These are phyloP conservation scores for Dryadomyces quercus-mongolicae DNA, from an alignment of 2,329 filamentous ascomycete species.

Conservation along the genomic window DNA sequence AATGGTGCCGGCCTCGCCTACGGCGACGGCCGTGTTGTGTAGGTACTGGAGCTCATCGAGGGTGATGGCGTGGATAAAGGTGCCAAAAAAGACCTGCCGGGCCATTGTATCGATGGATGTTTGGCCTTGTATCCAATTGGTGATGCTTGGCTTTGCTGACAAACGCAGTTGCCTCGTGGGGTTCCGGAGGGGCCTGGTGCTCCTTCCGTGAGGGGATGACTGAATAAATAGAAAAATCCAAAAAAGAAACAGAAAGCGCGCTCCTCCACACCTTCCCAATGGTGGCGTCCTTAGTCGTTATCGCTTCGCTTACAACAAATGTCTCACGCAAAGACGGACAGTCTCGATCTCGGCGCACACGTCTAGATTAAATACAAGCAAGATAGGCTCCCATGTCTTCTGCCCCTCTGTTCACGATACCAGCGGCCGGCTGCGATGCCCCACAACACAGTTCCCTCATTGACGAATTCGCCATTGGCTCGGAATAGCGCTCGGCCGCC, in stretches of 20 bases:
- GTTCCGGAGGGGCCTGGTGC: background rate
- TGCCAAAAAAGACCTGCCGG: constrained; percentile 38
- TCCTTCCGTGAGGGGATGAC: no score
- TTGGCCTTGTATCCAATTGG: no score
- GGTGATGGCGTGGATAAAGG: constrained; percentile 40
- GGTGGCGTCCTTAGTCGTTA: no score
- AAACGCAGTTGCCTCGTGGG: background rate
- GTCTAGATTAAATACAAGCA: no score
- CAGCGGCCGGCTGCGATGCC: background rate
- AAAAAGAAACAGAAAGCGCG: background rate
- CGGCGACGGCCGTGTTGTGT: constrained; percentile 36
- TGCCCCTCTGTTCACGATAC: background rate
- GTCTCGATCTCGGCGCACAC: no score
- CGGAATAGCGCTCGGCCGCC: no score
- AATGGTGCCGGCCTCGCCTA: constrained; percentile 38
- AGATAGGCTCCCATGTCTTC: no score
- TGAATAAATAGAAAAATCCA: background rate
- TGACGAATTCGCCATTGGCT: no score
- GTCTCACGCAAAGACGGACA: background rate
- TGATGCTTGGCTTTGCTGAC: no score
- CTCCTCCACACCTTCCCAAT: background rate
- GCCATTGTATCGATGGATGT: constrained; percentile 2
- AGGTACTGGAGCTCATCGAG: constrained; percentile 37
- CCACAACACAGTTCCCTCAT: background rate
- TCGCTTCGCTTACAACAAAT: background rate